Conservation (phyloP, 2,329 filamentous ascomycete species). For the Aspergillus oerlinghausenensis region DNA sequence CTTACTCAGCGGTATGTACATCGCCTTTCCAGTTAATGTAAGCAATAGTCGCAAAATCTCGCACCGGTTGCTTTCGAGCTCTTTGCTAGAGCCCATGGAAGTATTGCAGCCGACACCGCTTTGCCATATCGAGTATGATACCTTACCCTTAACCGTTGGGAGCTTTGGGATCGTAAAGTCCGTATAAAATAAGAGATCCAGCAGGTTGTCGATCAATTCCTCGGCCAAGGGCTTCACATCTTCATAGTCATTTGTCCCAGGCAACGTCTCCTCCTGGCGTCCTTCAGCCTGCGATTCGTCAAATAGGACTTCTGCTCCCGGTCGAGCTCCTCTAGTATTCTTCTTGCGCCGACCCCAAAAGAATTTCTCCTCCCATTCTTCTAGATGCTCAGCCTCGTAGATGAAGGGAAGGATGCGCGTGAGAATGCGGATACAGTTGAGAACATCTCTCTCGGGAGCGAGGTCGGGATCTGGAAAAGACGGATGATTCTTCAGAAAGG, state of each 20-base stretch:
- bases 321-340: slow-evolving; percentile 61
- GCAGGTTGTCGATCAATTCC: slow-evolving; percentile 82
- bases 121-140: slow-evolving; percentile 95
- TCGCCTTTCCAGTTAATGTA: slow-evolving; percentile 80
- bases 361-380: slow-evolving; percentile 85
- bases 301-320: slow-evolving; percentile 74
- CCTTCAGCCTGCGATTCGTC: slow-evolving; percentile 63
- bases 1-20: slow-evolving; percentile 79
- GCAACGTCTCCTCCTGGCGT: slow-evolving; percentile 43
- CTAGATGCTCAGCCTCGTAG: slow-evolving; percentile 80
- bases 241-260: slow-evolving; percentile 62
- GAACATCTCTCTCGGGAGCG: slow-evolving; percentile 76
- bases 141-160: slow-evolving; percentile 67
- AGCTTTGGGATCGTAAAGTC: slow-evolving; percentile 79
- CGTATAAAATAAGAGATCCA: slow-evolving; percentile 87
- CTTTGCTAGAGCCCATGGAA: slow-evolving; percentile 79
- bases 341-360: slow-evolving; percentile 79
- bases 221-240: slow-evolving; percentile 84
- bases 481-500: slow-evolving; percentile 77
- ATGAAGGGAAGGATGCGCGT: slow-evolving; percentile 86
- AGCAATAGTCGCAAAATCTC: slow-evolving; percentile 84
- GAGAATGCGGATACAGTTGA: slow-evolving; percentile 91
- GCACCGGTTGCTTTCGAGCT: slow-evolving; percentile 87
- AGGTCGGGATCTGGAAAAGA: slow-evolving; percentile 84
- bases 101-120: slow-evolving; percentile 95